Conservation (phyloP, 2,329 filamentous ascomycete genomes). For the Pezicula carpinea region DNA sequence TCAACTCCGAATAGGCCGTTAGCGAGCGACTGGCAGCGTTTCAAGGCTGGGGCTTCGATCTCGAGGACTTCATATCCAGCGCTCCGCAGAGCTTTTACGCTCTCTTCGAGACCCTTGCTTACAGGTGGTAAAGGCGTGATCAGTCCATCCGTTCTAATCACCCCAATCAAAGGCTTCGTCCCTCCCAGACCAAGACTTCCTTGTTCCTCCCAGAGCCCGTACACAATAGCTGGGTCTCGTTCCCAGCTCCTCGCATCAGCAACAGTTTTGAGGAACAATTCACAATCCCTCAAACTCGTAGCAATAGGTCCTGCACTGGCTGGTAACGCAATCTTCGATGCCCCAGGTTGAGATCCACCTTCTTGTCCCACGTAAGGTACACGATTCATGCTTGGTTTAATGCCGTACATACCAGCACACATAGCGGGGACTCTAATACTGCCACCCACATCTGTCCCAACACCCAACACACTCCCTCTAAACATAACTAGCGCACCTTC, state of each 20-base stretch:
- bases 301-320: constrained; percentile 44
- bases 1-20: constrained; percentile 56
- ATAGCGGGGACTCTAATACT: constrained; percentile 39
- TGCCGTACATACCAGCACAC: constrained; percentile 45
- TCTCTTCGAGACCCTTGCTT: constrained; percentile 39
- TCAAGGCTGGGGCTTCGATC: constrained; percentile 48
- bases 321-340: constrained; percentile 43
- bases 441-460: constrained; percentile 58
- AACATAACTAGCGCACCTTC: constrained; percentile 57
- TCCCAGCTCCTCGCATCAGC: constrained; percentile 47
- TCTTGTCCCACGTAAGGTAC: constrained; percentile 37
- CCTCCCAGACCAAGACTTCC: constrained; percentile 13
- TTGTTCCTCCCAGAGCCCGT: constrained; percentile 34
- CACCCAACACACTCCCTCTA: constrained; percentile 49
- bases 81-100: constrained; percentile 33
- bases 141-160: constrained; percentile 45
- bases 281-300: constrained; percentile 44
- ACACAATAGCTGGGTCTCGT: constrained; percentile 37
- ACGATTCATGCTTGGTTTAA: constrained; percentile 41
- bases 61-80: constrained; percentile 52
- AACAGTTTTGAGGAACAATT: constrained; percentile 43
- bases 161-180: constrained; percentile 35
- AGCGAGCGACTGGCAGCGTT: constrained; percentile 50
- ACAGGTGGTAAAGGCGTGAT: constrained; percentile 48
- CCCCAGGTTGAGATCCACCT: constrained; percentile 45